Percentiles rank a stretch among this genome's conserved stretches.
Conservation (phyloP, 805 yeast genomes). For the Kluyveromyces dobzhanskii region DNA sequence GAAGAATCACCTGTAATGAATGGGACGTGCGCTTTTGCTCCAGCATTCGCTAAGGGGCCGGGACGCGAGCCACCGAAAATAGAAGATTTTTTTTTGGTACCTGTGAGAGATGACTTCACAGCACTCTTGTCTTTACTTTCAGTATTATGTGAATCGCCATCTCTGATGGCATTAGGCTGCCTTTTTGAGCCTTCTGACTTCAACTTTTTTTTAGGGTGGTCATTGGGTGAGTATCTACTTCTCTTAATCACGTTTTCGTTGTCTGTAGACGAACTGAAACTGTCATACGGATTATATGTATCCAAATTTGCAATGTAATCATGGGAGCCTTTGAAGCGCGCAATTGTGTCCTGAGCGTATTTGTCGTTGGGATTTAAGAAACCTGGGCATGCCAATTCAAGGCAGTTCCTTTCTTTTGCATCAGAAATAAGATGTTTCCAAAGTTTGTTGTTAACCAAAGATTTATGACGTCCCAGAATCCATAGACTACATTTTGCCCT, state of each 20-base stretch:
- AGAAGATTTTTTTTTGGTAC: slow-evolving; percentile 26
- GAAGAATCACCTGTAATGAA: not conserved
- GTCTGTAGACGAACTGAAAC: not conserved
- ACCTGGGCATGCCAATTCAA: slow-evolving; percentile 24
- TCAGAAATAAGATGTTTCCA: slow-evolving; percentile 68
- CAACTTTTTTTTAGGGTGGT: not conserved
- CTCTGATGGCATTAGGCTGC: no score
- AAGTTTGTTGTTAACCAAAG: slow-evolving; percentile 54
- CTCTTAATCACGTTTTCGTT: not conserved
- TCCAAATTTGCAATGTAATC: slow-evolving; percentile 7
- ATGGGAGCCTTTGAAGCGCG: slow-evolving; percentile 9
- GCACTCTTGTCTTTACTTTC: no score
- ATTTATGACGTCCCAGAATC: slow-evolving; percentile 76
- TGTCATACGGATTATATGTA: slow-evolving; percentile 7
- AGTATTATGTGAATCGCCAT: no score
- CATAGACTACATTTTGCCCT: slow-evolving; percentile 89
- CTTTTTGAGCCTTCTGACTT: not conserved
- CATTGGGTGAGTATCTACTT: not conserved
- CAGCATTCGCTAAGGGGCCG: no score
- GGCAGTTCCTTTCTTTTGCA: slow-evolving; percentile 43
- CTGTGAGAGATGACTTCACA: slow-evolving; percentile 5
- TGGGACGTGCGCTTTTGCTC: slow-evolving; percentile 9
- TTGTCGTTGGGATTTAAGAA: slow-evolving; percentile 16
- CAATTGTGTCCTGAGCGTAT: slow-evolving; percentile 11
- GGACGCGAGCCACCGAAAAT: no score